Evolutionary conservation across 768 basidiomycete genomes (phyloP).

Genomic region (Pleurotus tuoliensis): DNA sequence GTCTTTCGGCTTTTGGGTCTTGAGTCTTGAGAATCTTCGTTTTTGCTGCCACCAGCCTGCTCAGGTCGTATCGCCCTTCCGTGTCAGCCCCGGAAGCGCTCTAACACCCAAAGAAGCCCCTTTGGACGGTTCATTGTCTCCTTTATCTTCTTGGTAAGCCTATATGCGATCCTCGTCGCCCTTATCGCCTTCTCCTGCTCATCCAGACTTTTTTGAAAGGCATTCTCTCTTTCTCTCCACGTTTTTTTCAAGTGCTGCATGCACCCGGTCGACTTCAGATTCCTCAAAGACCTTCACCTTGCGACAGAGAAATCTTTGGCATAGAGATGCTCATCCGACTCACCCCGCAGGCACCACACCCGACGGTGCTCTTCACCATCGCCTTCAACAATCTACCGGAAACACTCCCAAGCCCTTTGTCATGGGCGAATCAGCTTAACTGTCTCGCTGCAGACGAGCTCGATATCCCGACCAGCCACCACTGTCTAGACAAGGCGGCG

Average conservation of each 20-base stretch:
- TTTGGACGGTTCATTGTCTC: conserved; percentile 6
- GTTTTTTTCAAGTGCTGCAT: neutral
- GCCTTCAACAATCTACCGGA: conserved; percentile 42
- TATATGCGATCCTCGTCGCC: neutral
- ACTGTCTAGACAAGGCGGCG: conserved; percentile 58
- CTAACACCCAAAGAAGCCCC: conserved; percentile 7
- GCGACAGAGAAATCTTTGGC: neutral
- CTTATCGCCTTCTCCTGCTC: conserved; percentile 6
- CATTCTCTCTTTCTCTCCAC: conserved; percentile 1
- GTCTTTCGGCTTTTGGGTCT: neutral
- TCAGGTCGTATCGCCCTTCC: conserved; percentile 1
- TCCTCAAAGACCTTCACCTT: neutral
- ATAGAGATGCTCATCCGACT: conserved; percentile 56
- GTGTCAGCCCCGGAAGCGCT: conserved; percentile 8
- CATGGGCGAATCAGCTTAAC: conserved; percentile 53
- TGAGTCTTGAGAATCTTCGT: neutral
- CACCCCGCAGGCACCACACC: conserved; percentile 34
- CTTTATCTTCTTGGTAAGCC: conserved; percentile 8
- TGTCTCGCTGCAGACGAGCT: conserved; percentile 46
- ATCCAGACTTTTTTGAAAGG: neutral
- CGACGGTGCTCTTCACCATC: conserved; percentile 58
- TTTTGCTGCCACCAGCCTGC: neutral
- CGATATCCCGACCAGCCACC: conserved; percentile 45
- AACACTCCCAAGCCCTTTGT: conserved; percentile 39
- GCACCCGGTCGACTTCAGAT: neutral